Base-by-base conservation (phyloP, 2,329 filamentous ascomycete species). In the Microsporum audouinii region DNA sequence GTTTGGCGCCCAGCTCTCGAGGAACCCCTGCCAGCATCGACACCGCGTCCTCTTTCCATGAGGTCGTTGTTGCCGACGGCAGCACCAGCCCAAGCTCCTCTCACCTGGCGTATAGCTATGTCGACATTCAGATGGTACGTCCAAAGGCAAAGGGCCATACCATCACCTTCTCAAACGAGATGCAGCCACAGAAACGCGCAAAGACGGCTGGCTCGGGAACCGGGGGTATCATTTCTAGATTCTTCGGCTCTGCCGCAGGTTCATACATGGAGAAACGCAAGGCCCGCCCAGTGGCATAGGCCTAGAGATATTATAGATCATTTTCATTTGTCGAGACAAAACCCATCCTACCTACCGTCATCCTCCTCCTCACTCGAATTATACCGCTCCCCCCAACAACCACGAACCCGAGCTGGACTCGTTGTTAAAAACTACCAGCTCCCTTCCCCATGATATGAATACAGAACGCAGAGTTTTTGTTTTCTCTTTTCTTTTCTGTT, bases 1-100 rank as follows among this genome's bases (percentile, higher is more conserved):
- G 76, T 57, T 60, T 74, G 10, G 72, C 76, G 17, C 58, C 5
- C 17, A 77, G 75, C 62, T 74, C 72, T 12, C 72, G 75, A 14
- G 75, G 74, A 41, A 78, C 76, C 1, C 76, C 76, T 0, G 72
- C 73, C 41, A 77, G 72, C 60, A 68, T 76, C 53, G 74, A 72
- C 65, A 73, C 73, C 2, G 70, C 70, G 63, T 73, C 72, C 27
- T 43, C 62, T 5, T 66, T 67, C 34, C 71, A 73, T 17, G 71
- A 73, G 5, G 63, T 76, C 5, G 65, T 72, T 45, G 68, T 76
- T 14, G 68, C 68, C 10, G 74, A 77, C 33, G 59, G 61, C 8
- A 66, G 63, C 59, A 63, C 61, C 60, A 76, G 74, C 59, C 73
- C 74, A 1, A 67, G 69, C 5, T 65, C 71, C 66, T 70, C 65